A percentile compares a stretch with the other conserved stretches of the same genome.
Evolutionary conservation across 2,329 filamentous ascomycete species (phyloP).

Genomic region (Fusarium nanum): DNA sequence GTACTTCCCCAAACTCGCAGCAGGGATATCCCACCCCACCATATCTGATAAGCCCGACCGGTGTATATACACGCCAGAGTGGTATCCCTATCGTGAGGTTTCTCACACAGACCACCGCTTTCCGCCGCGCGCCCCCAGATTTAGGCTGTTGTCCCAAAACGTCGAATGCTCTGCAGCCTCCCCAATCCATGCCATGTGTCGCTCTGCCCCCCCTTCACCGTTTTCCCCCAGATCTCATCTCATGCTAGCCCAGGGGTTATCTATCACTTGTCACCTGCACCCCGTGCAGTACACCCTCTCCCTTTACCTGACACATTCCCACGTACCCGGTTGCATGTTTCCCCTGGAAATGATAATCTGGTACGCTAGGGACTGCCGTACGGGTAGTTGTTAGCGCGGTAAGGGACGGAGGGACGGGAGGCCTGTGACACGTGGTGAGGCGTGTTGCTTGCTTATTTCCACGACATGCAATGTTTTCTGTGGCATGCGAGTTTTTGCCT

Average conservation of each 20-base stretch:
- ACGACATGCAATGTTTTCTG: not conserved
- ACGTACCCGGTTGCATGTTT: not conserved
- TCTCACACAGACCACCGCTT: not conserved
- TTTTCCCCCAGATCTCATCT: not conserved
- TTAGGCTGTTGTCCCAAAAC: slow-evolving; percentile 11
- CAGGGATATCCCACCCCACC: slow-evolving; percentile 28
- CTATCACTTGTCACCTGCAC: slow-evolving; percentile 5
- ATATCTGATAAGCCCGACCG: slow-evolving; percentile 16
- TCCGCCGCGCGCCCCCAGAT: slow-evolving; percentile 4
- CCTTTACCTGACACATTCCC: not conserved
- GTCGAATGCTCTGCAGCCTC: slow-evolving; percentile 1
- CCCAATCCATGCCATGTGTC: not conserved
- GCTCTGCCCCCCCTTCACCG: not conserved
- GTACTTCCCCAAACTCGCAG: not conserved
- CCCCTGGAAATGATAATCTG: not conserved
- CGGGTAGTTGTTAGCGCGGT: not conserved
- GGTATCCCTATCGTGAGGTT: slow-evolving; percentile 23
- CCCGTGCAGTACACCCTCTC: not conserved
- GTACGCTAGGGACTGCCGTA: not conserved
- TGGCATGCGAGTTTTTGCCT: not conserved
- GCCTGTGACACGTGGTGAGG: not conserved
- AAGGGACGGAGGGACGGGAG: slow-evolving; percentile 3
- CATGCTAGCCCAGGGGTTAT: not conserved
- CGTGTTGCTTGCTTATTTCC: not conserved
- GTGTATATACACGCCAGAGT: slow-evolving; percentile 31